Percentiles rank a stretch among this genome's conserved stretches.
Conservation (phyloP, 495 filamentous ascomycete genomes). For the Lindgomyces ingoldianus region DNA sequence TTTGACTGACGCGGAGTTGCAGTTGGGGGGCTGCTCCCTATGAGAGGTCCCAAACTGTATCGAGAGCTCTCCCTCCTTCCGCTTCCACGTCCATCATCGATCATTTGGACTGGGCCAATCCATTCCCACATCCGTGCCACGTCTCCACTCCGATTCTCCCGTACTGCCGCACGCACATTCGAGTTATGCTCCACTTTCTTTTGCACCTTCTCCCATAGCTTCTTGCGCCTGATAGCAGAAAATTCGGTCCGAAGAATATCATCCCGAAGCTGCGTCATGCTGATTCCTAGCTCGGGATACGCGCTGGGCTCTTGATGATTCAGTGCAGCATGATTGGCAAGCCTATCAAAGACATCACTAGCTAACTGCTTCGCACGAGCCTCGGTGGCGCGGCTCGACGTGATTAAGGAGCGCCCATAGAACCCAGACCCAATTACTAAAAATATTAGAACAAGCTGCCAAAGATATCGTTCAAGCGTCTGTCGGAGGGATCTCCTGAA, state of each 20-base stretch:
- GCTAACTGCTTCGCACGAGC: constrained; percentile 77
- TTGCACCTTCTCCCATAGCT: constrained; percentile 78
- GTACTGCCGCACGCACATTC: constrained; percentile 82
- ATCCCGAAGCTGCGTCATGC: constrained; percentile 85
- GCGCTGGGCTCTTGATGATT: constrained; percentile 61
- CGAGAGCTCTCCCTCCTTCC: constrained; percentile 54
- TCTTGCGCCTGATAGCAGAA: constrained; percentile 67
- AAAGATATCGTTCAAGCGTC: constrained; percentile 92
- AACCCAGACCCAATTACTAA: constrained; percentile 51
- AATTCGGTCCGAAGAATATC: constrained; percentile 86
- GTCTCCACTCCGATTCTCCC: constrained; percentile 82
- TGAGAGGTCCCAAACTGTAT: constrained; percentile 43
- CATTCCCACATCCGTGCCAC: constrained; percentile 92
- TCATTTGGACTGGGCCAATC: constrained; percentile 66
- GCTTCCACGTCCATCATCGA: constrained; percentile 43
- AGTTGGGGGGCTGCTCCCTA: constrained; percentile 24
- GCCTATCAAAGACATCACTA: constrained; percentile 73
- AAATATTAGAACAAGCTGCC: constrained; percentile 77
- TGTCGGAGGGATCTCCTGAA: constrained; percentile 85
- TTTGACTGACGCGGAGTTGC: constrained; percentile 4
- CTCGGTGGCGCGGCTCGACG: constrained; percentile 60
- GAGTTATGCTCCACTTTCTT: constrained; percentile 87
- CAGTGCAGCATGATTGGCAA: constrained; percentile 77
- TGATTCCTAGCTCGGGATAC: constrained; percentile 71
- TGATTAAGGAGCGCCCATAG: constrained; percentile 61